Evolutionary conservation across 257 asterid species (phyloP).

Genomic region (Datura wrightii): DNA sequence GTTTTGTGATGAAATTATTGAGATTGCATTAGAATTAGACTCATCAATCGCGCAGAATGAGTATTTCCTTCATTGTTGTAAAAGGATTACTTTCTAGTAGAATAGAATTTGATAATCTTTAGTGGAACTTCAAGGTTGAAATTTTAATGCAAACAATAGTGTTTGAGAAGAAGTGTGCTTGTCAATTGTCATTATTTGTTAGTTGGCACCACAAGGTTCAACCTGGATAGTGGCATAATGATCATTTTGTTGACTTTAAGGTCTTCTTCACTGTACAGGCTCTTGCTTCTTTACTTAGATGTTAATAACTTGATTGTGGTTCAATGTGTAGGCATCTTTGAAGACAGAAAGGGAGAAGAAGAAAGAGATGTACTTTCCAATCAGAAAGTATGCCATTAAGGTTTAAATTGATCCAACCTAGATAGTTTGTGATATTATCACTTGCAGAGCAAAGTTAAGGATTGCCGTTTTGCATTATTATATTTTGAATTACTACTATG

Average conservation of each 20-base stretch:
- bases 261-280: neutral
- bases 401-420: slow-evolving; percentile 37
- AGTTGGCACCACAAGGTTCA: neutral
- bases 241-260: neutral
- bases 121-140: neutral
- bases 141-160: neutral
- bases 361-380: slow-evolving; percentile 54
- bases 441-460: neutral
- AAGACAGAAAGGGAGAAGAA: slow-evolving; percentile 46
- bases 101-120: neutral
- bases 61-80: neutral
- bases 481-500: neutral
- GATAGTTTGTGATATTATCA: slow-evolving; percentile 19
- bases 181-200: neutral
- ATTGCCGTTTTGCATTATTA: neutral
- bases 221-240: neutral
- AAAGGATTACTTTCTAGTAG: neutral
- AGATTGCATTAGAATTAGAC: neutral
- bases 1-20: neutral
- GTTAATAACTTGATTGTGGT: neutral
- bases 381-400: slow-evolving; percentile 55
- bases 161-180: neutral
- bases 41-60: neutral
- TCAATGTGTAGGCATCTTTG: slow-evolving; percentile 45
- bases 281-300: neutral